A percentile compares a stretch with the other conserved stretches of the same genome.
phyloP scores from a whole-genome alignment of 805 yeast species.

The Nadsonia fulvescens region DNA sequence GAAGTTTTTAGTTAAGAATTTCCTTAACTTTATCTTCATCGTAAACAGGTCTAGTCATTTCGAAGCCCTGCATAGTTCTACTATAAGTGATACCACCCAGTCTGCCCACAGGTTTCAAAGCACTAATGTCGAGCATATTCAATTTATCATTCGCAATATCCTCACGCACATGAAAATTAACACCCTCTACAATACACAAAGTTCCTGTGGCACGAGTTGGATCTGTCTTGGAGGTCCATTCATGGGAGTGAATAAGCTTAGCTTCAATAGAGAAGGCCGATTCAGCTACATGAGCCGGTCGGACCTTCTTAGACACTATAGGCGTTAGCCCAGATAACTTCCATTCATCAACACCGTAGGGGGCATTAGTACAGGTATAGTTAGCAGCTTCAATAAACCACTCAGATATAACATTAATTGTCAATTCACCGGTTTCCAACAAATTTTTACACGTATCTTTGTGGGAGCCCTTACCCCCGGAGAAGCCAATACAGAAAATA shows the following conservation, averaged over 20 bases:
- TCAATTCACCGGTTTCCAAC: slow-evolving; percentile 32
- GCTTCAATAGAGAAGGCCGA: slow-evolving; percentile 43
- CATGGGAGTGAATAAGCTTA: slow-evolving; percentile 27
- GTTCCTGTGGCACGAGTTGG: slow-evolving; percentile 22
- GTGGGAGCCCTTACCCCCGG: slow-evolving; percentile 20
- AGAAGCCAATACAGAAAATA: slow-evolving; percentile 31
- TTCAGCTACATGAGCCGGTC: slow-evolving; percentile 41
- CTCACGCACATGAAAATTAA: slow-evolving; percentile 38
- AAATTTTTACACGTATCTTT: slow-evolving; percentile 36
- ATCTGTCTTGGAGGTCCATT: slow-evolving; percentile 25
- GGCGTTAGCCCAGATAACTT: slow-evolving; percentile 35
- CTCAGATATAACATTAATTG: slow-evolving; percentile 40
- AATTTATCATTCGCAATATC: slow-evolving; percentile 28
- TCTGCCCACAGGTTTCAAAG: slow-evolving; percentile 36
- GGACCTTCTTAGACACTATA: slow-evolving; percentile 25
- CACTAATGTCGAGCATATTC: slow-evolving; percentile 25
- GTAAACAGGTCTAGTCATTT: slow-evolving; percentile 27
- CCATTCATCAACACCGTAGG: slow-evolving; percentile 37
- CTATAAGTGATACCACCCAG: slow-evolving; percentile 34
- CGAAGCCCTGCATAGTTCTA: slow-evolving; percentile 28
- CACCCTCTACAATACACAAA: slow-evolving; percentile 32
- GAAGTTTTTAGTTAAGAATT: no score
- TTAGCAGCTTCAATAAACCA: slow-evolving; percentile 54
- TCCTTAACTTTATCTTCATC: slow-evolving; percentile 8
- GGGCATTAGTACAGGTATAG: slow-evolving; percentile 28